Percentiles rank a stretch among this genome's conserved stretches.
Conservation (phyloP, 371 early-diverging fungal species). For the Mortierella sp. region DNA sequence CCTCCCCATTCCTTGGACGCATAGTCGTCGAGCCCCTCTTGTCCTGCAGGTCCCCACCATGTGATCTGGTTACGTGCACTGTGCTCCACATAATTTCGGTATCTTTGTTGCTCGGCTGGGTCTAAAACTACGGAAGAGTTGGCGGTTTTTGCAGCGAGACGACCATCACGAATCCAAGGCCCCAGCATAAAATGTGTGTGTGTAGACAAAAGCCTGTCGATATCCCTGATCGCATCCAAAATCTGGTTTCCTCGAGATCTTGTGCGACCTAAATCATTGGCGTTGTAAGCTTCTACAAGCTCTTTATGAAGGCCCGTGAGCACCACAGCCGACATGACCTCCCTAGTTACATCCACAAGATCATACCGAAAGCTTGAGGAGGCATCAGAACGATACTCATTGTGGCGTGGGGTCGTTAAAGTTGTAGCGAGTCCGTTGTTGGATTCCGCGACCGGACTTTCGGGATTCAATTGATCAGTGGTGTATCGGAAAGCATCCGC, state of each 20-base stretch:
- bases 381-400: conserved; percentile 15
- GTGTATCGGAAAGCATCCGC: conserved; percentile 2
- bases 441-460: not conserved
- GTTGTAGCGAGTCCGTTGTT: not conserved
- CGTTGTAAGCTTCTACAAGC: conserved; percentile 33
- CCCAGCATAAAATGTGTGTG: conserved; percentile 52
- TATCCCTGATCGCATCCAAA: conserved; percentile 29
- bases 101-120: conserved; percentile 1
- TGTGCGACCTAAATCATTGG: conserved; percentile 16
- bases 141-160: conserved; percentile 28
- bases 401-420: not conserved
- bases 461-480: not conserved
- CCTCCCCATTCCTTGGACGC: conserved; percentile 50
- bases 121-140: not conserved
- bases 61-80: conserved; percentile 44
- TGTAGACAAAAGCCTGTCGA: conserved; percentile 35
- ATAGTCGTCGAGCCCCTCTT: conserved; percentile 28
- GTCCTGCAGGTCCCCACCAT: conserved; percentile 52
- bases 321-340: conserved; percentile 33
- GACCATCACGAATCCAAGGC: conserved; percentile 47
- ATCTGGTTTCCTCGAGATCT: conserved; percentile 20
- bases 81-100: conserved; percentile 42
- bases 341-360: conserved; percentile 52
- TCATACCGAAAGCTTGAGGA: conserved; percentile 51
- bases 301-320: conserved; percentile 43